Evolutionary conservation across 805 yeast species (phyloP), one percentile per base, ranked within the genome.

Genomic region (Wilhelminamyces savonicus): DNA sequence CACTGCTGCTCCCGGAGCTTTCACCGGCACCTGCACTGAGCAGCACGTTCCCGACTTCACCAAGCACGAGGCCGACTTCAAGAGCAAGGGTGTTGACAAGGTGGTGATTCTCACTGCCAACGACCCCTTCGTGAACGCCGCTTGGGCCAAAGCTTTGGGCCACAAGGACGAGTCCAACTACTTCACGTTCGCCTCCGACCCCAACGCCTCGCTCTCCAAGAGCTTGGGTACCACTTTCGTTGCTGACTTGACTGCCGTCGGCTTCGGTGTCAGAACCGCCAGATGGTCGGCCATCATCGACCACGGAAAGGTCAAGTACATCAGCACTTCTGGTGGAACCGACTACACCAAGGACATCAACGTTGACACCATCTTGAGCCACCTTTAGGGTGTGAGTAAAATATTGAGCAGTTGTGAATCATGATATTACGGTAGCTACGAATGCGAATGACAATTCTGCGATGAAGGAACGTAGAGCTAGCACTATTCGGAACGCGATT

Each of bases 1-100:
- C 44, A 84, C 85, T 19, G 69, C 82, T 35, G 87, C 83, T 20
- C 92, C 94, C 38, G 94, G 88, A 39, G 92, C 94, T 8, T 84
- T 82, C 68, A 82, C 94, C 16, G 94, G 90, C 33, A 76, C 90
- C 6, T 82, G 92, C 57, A 69, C 82, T 28, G 74, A 69, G 29
- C 66, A 72, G 44, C 92, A 82, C 56, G 69, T 82, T 36, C 90
- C 90, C 33, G 83, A 78, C 15, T 80, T 61, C 62, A 53, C 80
- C 34, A 48, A 59, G 35, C 61, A 74, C 39, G 52, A 70, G 31
- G 52, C 51, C 5, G 69, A 72, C 31, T 69, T 83, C 49, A 56
- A 66, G 46, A 56, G 62, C 32, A 78, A 77, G 57, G 76, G 79
- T 22, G 78, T 78, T 26, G 83, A 79, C 49, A 66, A 66, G 45